Conservation (phyloP, 441 rosid species). For the Eutrema salsugineum region DNA sequence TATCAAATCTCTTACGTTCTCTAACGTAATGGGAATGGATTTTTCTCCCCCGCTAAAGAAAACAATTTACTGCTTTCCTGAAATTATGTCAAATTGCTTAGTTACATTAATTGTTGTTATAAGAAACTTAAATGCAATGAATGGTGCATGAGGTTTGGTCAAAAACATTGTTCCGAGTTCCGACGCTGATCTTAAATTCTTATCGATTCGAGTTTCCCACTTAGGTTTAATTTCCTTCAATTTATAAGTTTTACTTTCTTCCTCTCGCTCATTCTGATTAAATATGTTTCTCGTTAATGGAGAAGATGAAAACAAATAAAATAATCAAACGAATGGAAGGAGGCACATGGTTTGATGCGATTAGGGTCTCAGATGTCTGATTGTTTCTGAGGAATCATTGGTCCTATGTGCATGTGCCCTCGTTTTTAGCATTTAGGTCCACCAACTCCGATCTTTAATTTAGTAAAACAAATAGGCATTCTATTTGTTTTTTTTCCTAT, state of each 20-base stretch:
- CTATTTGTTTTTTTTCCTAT: conserved; percentile 2
- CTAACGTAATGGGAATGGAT: not conserved
- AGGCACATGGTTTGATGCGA: conserved; percentile 28
- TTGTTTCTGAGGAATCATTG: conserved; percentile 25
- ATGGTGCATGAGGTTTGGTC: conserved; percentile 12
- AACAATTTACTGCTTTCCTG: not conserved
- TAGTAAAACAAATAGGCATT: too few relatives aligned
- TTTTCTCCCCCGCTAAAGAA: not conserved
- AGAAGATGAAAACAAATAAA: not conserved
- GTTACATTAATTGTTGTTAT: not conserved
- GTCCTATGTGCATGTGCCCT: conserved; percentile 23
- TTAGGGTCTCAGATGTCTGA: conserved; percentile 28
- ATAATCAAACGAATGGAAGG: not conserved
- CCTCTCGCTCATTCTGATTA: not conserved
- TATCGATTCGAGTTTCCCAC: not conserved
- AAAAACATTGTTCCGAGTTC: conserved; percentile 10
- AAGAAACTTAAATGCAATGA: not conserved
- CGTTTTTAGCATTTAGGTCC: not conserved
- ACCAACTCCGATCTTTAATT: conserved; percentile 17
- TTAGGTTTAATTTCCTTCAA: not conserved
- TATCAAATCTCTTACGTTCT: not conserved
- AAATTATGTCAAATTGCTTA: not conserved
- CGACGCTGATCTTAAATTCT: not conserved
- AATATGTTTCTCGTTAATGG: not conserved
- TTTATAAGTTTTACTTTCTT: not conserved